phyloP scores from a whole-genome alignment of 2,329 filamentous ascomycete genomes.

The Tolypocladium inflatum region DNA sequence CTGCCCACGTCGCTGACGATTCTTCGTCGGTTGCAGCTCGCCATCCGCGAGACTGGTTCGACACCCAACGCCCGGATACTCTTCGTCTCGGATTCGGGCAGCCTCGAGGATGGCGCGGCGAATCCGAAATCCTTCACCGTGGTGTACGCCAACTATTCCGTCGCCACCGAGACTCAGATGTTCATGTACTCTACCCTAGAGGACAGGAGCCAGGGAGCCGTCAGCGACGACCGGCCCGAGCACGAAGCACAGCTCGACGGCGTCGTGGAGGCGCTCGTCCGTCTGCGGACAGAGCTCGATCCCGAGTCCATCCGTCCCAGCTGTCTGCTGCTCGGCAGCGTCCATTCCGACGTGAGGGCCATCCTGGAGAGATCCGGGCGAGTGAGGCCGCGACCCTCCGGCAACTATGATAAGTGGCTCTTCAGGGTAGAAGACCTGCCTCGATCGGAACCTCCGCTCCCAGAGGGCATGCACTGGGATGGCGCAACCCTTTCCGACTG shows the following conservation, averaged over 20 bases:
- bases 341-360: slow-evolving; percentile 18
- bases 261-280: slow-evolving; percentile 18
- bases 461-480: slow-evolving; percentile 46
- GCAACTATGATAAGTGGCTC: slow-evolving; percentile 46
- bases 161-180: slow-evolving; percentile 52
- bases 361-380: slow-evolving; percentile 15
- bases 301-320: slow-evolving; percentile 8
- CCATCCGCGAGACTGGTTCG: slow-evolving; percentile 29
- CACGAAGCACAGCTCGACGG: slow-evolving; percentile 23
- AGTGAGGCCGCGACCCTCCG: slow-evolving; percentile 15
- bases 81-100: slow-evolving; percentile 16
- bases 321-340: slow-evolving; percentile 25
- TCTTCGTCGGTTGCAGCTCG: slow-evolving; percentile 53
- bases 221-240: slow-evolving; percentile 3
- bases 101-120: background rate
- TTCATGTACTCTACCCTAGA: slow-evolving; percentile 52
- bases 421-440: slow-evolving; percentile 40
- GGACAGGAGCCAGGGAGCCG: slow-evolving; percentile 9
- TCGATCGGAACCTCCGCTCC: slow-evolving; percentile 18
- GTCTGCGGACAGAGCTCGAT: slow-evolving; percentile 14
- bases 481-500: slow-evolving; percentile 42
- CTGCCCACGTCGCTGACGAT: slow-evolving; percentile 52
- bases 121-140: slow-evolving; percentile 33
- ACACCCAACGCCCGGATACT: slow-evolving; percentile 34
- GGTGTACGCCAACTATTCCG: slow-evolving; percentile 52